Evolutionary conservation across 2,329 filamentous ascomycete genomes (phyloP), one percentile per base, ranked within the genome.

Genomic region (Aspergillus neoniger): DNA sequence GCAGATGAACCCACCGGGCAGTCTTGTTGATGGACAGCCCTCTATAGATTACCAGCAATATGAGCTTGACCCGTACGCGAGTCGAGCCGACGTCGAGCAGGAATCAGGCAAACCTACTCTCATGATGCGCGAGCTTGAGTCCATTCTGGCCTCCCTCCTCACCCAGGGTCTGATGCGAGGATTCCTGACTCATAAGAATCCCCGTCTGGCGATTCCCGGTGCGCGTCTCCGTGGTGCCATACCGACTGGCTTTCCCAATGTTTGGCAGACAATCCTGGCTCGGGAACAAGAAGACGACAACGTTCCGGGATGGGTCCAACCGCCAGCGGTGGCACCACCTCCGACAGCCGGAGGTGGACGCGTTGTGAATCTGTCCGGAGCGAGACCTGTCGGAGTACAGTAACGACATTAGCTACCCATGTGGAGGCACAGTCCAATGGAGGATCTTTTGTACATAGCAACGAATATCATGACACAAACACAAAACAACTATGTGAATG

Each of bases 121-220:
- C 82, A 85, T 78, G 53, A 73, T 78, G 70, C 69, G 67, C 14
- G 88, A 91, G 66, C 81, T 96, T n/a, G 92, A 96, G 76, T 87
- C 87, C 48, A 87, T 91, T 52, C 83, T 96, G 12, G 86, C 90
- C 0, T 88, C 88, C 10, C 83, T 97, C 12, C 85, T 96, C 19
- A 86, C 90, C 53, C 91, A 96, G 75, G 91, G 90, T 0, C 80
- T 96, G 23, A 82, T 97, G 72, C 87, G 89, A 66, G 94, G 93
- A 1, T 97, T 93, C 70, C 84, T 97, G 28, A 91, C 90, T 15
- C 91, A 96, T 69, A 85, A 85, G 25, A 87, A 88, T 70, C 84
- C 85, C 47, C 88, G 90, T 52, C 92, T 97, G 70, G 92, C 92
- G 12, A 91, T 97, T 47, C 86, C 90, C 55, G 92, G 93, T 2